Base-by-base conservation (phyloP, 78 protist genomes). In the Tieghemostelium lacteum region DNA sequence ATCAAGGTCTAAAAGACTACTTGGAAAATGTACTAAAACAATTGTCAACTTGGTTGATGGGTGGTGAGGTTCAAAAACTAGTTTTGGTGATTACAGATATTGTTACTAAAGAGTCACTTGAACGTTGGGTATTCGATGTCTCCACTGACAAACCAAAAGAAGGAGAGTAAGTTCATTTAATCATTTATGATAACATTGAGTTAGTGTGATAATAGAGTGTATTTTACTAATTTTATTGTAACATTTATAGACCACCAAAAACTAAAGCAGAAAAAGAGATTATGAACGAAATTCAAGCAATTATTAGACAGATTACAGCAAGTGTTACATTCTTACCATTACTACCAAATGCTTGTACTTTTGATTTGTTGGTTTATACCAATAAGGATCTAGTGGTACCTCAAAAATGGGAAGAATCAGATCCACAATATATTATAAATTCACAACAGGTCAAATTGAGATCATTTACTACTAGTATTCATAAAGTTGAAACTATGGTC, bases 51-150 rank as follows among this genome's bases (percentile, higher is more conserved):
- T 99, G 99, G 99, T 72, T 99, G 24, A 2, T 49, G 60, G 29
- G 50, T 1, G 93, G 96, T 34, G 64, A 29, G 4, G 98, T 97
- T 66, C 99, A 98, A 86, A 92, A 94, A 85, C 93, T 99, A 1
- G 99, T 98, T 1, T 55, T 98, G 1, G 99, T 98, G 3, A 87
- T 99, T n/a, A 72, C 96, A 0, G 55, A 89, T 24, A 64, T 73
- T 0, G 94, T 75, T 19, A 96, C 95, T 10, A 75, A 70, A 20
- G 96, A 95, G 19, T 70, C 75, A 2, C 70, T 98, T 3, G 99
- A 99, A 73, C 80, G 99, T 4, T 99, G 99, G 99, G 94, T 63
- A 45, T 99, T 99, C 33, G 95, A 98, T 85, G 88, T 99, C 17
- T 95, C 95, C 20, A 66, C 96, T 1, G 98, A 98, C 69, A 37